These are phyloP conservation scores for Magnusiomyces fungicola DNA, from an alignment of 1,139 yeast species.

Conservation along the genomic window DNA sequence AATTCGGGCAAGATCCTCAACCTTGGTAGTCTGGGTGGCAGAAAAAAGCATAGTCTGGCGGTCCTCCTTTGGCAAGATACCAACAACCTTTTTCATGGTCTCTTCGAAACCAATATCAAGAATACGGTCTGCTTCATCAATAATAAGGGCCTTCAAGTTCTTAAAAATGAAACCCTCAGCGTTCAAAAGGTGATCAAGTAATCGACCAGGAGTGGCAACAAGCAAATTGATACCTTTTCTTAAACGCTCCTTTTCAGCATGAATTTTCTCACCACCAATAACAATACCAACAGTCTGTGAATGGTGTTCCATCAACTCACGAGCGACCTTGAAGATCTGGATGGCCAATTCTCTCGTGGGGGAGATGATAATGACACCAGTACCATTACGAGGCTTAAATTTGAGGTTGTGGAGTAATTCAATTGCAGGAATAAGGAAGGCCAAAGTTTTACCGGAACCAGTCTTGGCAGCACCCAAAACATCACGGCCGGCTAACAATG, in stretches of 20 bases:
- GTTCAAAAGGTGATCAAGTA: conserved; percentile 92
- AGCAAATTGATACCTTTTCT: conserved; percentile 87
- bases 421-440: conserved; percentile 90
- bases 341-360: conserved; percentile 92
- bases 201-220: conserved; percentile 96
- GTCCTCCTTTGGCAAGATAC: conserved; percentile 84
- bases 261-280: conserved; percentile 96
- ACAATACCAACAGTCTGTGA: conserved; percentile 94
- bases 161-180: conserved; percentile 91
- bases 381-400: conserved; percentile 88
- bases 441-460: conserved; percentile 95
- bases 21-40: conserved; percentile 98
- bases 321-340: conserved; percentile 94
- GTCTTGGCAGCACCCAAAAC: conserved; percentile 97
- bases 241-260: conserved; percentile 93
- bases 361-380: conserved; percentile 80
- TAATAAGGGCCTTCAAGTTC: conserved; percentile 85
- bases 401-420: conserved; percentile 82
- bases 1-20: conserved; percentile 94
- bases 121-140: conserved; percentile 96
- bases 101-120: conserved; percentile 97
- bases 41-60: conserved; percentile 97
- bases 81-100: conserved; percentile 94
- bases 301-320: conserved; percentile 86
- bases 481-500: conserved; percentile 88